Percentiles rank a stretch among this genome's conserved stretches.
phyloP scores from a whole-genome alignment of 2,329 filamentous ascomycete species.

The Trichoderma brevicompactum region DNA sequence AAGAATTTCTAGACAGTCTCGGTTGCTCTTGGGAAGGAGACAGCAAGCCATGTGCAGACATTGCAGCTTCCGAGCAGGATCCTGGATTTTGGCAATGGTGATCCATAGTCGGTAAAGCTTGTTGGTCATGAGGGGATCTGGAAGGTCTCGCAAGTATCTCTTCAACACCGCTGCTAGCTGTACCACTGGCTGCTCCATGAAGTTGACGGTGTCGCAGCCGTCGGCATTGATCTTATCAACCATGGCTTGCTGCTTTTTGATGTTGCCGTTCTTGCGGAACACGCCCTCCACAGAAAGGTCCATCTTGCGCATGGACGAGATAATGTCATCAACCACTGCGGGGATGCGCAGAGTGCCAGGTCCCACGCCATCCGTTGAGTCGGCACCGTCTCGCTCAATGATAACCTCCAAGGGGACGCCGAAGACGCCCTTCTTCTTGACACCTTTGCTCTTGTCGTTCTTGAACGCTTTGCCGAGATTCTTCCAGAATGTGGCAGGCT shows the following conservation, averaged over 20 bases:
- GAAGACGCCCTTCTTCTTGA: slow-evolving; percentile 93
- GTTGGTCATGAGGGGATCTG: slow-evolving; percentile 91
- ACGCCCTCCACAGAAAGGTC: slow-evolving; percentile 98
- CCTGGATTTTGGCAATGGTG: slow-evolving; percentile 82
- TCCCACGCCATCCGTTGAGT: slow-evolving; percentile 96
- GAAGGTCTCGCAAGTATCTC: slow-evolving; percentile 91
- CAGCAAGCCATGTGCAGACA: slow-evolving; percentile 91
- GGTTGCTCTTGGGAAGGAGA: slow-evolving; percentile 86
- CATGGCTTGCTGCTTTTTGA: slow-evolving; percentile 86
- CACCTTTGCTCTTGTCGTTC: slow-evolving; percentile 74
- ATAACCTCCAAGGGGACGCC: slow-evolving; percentile 86
- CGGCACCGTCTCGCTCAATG: slow-evolving; percentile 90
- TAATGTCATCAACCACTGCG: slow-evolving; percentile 90
- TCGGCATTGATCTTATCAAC: slow-evolving; percentile 85
- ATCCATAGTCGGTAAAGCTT: slow-evolving; percentile 93
- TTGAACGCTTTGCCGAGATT: slow-evolving; percentile 97
- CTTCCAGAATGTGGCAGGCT: slow-evolving; percentile 92
- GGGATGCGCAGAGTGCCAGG: slow-evolving; percentile 89
- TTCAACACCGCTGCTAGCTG: slow-evolving; percentile 93
- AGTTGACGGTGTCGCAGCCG: slow-evolving; percentile 81
- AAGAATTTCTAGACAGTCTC: slow-evolving; percentile 91
- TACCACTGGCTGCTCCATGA: slow-evolving; percentile 87
- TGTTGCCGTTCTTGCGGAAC: slow-evolving; percentile 98
- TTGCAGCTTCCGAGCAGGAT: slow-evolving; percentile 79
- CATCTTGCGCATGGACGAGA: slow-evolving; percentile 96